Evolutionary conservation across 306 rosid genomes (phyloP).

Genomic region (Dalbergia cultrata): DNA sequence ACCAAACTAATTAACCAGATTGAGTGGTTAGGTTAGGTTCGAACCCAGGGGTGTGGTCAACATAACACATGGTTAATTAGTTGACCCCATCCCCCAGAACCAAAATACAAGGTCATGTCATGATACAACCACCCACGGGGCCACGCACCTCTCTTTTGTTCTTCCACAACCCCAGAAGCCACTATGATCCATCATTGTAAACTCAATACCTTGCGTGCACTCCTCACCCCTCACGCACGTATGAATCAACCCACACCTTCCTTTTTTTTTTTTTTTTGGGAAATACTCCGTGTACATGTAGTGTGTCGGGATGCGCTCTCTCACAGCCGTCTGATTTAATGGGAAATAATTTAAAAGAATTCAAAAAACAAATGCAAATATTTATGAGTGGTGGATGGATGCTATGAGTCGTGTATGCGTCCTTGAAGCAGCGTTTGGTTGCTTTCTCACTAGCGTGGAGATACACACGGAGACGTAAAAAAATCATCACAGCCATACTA

Average conservation of each 20-base stretch:
- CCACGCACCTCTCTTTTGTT: neutral
- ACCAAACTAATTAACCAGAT: constrained; percentile 10
- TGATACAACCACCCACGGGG: constrained; percentile 42
- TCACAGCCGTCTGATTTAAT: no score
- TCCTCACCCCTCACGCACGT: constrained; percentile 49
- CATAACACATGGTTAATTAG: constrained; percentile 18
- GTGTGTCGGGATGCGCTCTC: no score
- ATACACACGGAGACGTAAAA: no score
- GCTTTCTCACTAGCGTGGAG: no score
- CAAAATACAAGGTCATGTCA: neutral
- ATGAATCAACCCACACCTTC: constrained; percentile 35
- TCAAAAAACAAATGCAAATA: no score
- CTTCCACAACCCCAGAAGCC: neutral
- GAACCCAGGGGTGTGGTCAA: constrained; percentile 40
- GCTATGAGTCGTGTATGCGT: no score
- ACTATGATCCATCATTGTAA: constrained; percentile 57
- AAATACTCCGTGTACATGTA: no score
- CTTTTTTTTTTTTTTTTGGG: no score
- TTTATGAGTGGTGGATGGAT: no score
- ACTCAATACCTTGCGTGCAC: constrained; percentile 68
- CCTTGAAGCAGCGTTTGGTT: no score
- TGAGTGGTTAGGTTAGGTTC: constrained; percentile 41
- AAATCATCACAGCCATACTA: no score
- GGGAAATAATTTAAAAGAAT: no score
- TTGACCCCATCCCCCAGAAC: constrained; percentile 1